Base-by-base conservation (phyloP, 768 basidiomycete species). In the Ramaria sp. region DNA sequence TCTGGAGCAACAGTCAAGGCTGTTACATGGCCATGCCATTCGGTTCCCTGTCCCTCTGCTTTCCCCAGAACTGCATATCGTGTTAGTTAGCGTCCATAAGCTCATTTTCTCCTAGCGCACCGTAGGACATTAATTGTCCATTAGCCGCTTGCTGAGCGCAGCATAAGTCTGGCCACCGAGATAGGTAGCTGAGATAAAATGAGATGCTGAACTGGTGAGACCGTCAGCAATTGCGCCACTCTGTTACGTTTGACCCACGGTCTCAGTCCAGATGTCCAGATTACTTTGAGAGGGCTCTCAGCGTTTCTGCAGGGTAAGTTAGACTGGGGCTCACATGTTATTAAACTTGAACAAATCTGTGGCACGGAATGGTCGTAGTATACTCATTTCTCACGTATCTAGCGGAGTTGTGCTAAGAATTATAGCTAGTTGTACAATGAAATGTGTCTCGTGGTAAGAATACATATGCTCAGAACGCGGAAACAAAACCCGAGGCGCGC, bases 211-310 rank as follows among this genome's bases (percentile, higher is more conserved):
- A 97, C 88, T 94, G 60, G 13, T 30, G 8, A 37, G 34, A 34
- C 10, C 30, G 24, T 30, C 28, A 58, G 22, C 22, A 15, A 12
- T 10, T 38, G 20, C n/a, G 36, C 2, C 9, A 55, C 34, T 10
- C n/a, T 39, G 47, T 50, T 3, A 16, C n/a, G 20, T 25, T 20
- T 6, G 12, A 70, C 83, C 63, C 61, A 92, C 94, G 20, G 96
- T 98, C 70, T 98, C 95, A 43, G 96, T 97, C 91, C 91, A 97
- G 43, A 93, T 73, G 67, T 98, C 95, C 63, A 95, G 71, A 69
- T 99, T 98, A 57, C 90, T 92, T 67, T 1, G 48, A 49, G 6
- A 44, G 54, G 56, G 28, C 12, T 38, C 64, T 34, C 57, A 53
- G 59, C 42, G 24, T 28, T 27, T 18, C 13, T 10, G 12, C 25